Evolutionary conservation across 345 rosid species (phyloP), one percentile per base, ranked within the genome.

Genomic region (Dipteronia sinensis): DNA sequence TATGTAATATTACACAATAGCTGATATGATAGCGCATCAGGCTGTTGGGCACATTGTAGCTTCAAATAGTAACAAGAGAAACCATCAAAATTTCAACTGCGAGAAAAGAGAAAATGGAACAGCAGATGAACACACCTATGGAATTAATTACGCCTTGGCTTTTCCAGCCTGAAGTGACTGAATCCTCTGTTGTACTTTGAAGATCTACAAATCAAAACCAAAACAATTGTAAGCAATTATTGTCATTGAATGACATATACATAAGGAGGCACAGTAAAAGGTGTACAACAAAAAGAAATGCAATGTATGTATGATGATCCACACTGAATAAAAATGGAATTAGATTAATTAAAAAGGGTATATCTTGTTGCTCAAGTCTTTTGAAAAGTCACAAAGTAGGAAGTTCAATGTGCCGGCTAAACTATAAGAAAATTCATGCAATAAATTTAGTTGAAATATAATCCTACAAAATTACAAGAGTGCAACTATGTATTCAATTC

Each of bases 131-230:
- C 61, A 27, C 61, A 10, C 22, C 67, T 44, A 44, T 10, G 46
- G 66, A 53, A 44, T 49, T 27, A 55, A 29, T 78, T 87, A 92
- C 68, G 97, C 92, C 89, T 91, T 92, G 29, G 91, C 92, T 85
- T 91, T 96, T 85, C 97, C 97, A 65, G 97, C 90, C 82, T 94
- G 98, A 58, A 87, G 86, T 79, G 98, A 85, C 82, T 94, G 98
- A 62, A 90, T 85, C 90, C 86, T 88, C 86, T 92, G 98, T 67
- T 96, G 97, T 71, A 94, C 47, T 88, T 96, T 94, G 58, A 88
- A 69, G 72, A 92, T 85, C 98, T 96, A 85, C 89, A 86, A 81
- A 61, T 71, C 6, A 71, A 59, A 59, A 53, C 71, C 34, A 40
- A 74, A 61, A 67, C 7, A 44, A 61, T 67, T 40, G 10, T 58